Percentiles rank a stretch among this genome's conserved stretches.
phyloP scores from a whole-genome alignment of 2,329 filamentous ascomycete species.

The Cylindrodendrum hubeiense region DNA sequence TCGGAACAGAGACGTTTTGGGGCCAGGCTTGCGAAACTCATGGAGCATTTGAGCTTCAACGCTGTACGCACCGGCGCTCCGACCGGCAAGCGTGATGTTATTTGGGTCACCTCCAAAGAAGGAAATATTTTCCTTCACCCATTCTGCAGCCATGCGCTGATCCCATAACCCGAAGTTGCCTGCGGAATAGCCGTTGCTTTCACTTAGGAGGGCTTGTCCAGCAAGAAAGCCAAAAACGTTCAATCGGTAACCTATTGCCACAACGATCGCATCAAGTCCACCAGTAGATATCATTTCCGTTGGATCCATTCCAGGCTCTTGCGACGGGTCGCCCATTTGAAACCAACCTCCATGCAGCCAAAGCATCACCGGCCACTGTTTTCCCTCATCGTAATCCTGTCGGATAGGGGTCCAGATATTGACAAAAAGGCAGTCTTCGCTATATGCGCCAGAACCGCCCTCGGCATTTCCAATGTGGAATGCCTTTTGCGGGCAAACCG shows the following conservation, averaged over 20 bases:
- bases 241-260: conserved; percentile 58
- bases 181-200: conserved; percentile 37
- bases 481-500: conserved; percentile 55
- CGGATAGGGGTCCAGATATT: conserved; percentile 60
- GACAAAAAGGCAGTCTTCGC: conserved; percentile 59
- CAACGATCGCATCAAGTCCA: conserved; percentile 54
- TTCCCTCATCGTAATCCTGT: conserved; percentile 13
- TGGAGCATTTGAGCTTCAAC: conserved; percentile 56
- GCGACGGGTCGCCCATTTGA: conserved; percentile 58
- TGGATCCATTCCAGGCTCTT: conserved; percentile 55
- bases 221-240: conserved; percentile 64
- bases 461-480: conserved; percentile 45
- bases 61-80: conserved; percentile 59
- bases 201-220: conserved; percentile 49
- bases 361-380: conserved; percentile 48
- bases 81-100: conserved; percentile 59
- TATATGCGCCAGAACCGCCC: conserved; percentile 44
- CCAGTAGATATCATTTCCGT: conserved; percentile 55
- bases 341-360: conserved; percentile 60
- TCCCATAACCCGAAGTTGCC: conserved; percentile 61
- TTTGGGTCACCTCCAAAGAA: conserved; percentile 58
- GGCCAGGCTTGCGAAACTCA: conserved; percentile 45
- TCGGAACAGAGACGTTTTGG: conserved; percentile 44
- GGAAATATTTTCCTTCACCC: conserved; percentile 62
- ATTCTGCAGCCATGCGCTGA: conserved; percentile 62